Conservation (phyloP, 768 basidiomycete genomes). For the Pilatotrama ljubarskyi region DNA sequence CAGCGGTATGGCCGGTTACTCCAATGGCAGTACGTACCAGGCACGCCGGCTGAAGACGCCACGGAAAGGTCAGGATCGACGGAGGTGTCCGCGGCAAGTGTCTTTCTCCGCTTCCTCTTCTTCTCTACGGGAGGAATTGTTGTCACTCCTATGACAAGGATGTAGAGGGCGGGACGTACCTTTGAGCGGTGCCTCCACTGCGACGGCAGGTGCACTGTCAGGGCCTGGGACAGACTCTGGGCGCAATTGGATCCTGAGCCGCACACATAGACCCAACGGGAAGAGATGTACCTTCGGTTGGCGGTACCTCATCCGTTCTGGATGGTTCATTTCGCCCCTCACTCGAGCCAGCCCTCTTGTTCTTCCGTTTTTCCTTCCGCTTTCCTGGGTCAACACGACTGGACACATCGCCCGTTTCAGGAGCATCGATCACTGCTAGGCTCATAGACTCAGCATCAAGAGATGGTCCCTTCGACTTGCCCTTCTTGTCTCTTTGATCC, state of each 20-base stretch:
- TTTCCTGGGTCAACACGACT: neutral
- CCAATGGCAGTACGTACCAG: neutral
- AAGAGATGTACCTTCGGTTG: neutral
- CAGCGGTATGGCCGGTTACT: too few relatives aligned
- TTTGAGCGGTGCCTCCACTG: neutral
- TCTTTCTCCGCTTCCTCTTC: conserved; percentile 9
- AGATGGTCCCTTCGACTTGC: neutral
- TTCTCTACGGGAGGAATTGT: neutral
- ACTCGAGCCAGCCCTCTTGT: neutral
- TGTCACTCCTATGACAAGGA: neutral
- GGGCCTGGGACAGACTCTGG: neutral
- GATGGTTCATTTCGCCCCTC: neutral
- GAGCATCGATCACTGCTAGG: neutral
- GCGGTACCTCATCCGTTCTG: neutral
- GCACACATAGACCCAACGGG: too few relatives aligned
- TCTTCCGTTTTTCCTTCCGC: neutral
- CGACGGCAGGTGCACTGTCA: neutral
- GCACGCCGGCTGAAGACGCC: neutral
- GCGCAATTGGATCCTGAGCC: neutral
- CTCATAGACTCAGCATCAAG: neutral
- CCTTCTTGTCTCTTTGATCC: neutral
- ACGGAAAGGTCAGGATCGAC: neutral
- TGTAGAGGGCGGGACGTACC: neutral
- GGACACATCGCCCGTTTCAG: neutral
- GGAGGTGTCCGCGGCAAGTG: neutral